Evolutionary conservation across 2,329 filamentous ascomycete genomes (phyloP).

Genomic region (Fusarium sp.): DNA sequence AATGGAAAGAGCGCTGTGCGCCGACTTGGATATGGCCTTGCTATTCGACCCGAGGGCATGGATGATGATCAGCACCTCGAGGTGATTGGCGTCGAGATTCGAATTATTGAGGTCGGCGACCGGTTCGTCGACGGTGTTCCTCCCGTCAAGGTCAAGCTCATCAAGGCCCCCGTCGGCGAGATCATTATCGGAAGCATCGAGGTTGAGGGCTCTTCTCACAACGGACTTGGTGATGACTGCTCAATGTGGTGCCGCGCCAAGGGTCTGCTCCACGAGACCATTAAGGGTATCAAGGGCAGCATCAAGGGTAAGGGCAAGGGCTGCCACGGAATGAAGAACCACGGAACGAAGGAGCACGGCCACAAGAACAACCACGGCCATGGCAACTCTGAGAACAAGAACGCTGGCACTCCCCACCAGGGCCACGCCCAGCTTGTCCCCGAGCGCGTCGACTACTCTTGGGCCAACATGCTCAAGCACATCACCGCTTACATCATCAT

Average conservation of each 20-base stretch:
- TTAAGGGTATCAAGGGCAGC: conserved; percentile 43
- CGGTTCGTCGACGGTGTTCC: conserved; percentile 66
- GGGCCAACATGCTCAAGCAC: conserved; percentile 64
- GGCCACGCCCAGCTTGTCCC: conserved; percentile 41
- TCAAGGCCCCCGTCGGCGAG: conserved; percentile 68
- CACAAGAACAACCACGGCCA: conserved; percentile 24
- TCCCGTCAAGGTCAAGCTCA: conserved; percentile 69
- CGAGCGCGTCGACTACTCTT: conserved; percentile 48
- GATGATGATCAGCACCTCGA: conserved; percentile 65
- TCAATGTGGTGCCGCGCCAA: conserved; percentile 67
- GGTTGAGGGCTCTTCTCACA: conserved; percentile 46
- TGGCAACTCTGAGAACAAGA: conserved; percentile 31
- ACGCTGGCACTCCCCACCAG: conserved; percentile 24
- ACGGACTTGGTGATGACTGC: conserved; percentile 44
- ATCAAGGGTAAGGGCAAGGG: conserved; percentile 40
- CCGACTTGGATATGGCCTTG: conserved; percentile 64
- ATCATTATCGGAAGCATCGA: conserved; percentile 66
- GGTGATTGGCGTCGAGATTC: conserved; percentile 65
- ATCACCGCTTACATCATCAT: conserved; percentile 73
- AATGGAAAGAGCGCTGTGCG: conserved; percentile 50
- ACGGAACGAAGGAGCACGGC: conserved; percentile 21
- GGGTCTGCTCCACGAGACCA: conserved; percentile 45
- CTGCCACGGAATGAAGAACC: conserved; percentile 42
- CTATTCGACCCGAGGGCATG: conserved; percentile 56
- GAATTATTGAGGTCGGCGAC: conserved; percentile 70